phyloP scores from a whole-genome alignment of 176 grass and related monocot genomes.

The Cenchrus americanus region DNA sequence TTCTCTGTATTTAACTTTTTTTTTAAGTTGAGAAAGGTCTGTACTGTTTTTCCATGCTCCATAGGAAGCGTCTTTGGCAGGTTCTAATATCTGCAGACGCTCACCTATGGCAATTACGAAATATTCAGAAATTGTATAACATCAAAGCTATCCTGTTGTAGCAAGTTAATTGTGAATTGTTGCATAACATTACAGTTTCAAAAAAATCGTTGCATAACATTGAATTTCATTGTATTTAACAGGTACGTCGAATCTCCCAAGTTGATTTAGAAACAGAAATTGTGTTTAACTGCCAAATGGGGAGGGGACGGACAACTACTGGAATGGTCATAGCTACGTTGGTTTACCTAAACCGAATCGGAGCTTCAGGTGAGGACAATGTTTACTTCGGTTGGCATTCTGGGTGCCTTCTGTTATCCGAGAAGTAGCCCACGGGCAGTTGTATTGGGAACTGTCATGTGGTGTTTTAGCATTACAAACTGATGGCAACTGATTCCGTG shows the following conservation, averaged over 20 bases:
- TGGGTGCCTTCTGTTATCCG: conserved; percentile 28
- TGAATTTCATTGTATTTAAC: conserved; percentile 50
- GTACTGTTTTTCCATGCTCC: neutral
- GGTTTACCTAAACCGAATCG: conserved; percentile 95
- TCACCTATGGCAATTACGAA: conserved; percentile 18
- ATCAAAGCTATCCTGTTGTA: neutral
- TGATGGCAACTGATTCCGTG: conserved; percentile 40
- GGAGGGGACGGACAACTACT: conserved; percentile 93
- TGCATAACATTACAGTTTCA: too few relatives aligned
- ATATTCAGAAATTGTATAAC: conserved; percentile 13
- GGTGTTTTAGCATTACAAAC: conserved; percentile 26
- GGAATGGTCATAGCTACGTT: conserved; percentile 99
- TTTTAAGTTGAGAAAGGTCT: conserved; percentile 16
- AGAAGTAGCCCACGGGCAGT: conserved; percentile 12
- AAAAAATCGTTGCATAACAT: neutral
- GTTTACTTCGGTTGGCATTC: conserved; percentile 10
- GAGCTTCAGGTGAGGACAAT: conserved; percentile 69
- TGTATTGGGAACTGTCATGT: conserved; percentile 26
- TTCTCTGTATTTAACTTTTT: neutral
- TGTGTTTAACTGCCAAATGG: conserved; percentile 99
- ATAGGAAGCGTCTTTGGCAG: neutral
- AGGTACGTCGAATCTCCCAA: conserved; percentile 88
- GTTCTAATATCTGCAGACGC: conserved; percentile 25
- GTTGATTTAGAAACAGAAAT: conserved; percentile 91
- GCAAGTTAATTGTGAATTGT: neutral